Evolutionary conservation across 768 basidiomycete genomes (phyloP).

Genomic region (Boletellus sp.): DNA sequence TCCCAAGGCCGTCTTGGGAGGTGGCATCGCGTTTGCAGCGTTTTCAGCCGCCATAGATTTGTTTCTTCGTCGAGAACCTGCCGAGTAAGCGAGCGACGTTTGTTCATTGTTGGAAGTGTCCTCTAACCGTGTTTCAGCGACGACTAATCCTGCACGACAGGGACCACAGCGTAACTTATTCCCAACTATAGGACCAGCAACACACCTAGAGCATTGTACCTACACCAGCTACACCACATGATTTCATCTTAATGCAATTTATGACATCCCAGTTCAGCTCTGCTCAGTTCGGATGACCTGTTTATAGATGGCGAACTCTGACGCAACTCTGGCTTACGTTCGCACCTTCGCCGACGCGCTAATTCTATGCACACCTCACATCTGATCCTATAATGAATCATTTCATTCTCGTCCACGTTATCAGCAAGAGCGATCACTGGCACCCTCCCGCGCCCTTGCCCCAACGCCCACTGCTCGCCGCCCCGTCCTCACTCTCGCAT

Average conservation of each 20-base stretch:
- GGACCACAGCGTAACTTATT: slow-evolving; percentile 17
- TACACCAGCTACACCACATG: slow-evolving; percentile 14
- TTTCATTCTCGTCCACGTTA: no score
- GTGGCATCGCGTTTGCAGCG: slow-evolving; percentile 87
- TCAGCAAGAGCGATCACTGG: no score
- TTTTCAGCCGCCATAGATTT: slow-evolving; percentile 89
- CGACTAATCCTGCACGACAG: slow-evolving; percentile 28
- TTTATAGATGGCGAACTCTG: no score
- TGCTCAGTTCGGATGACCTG: no score
- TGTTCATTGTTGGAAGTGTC: slow-evolving; percentile 4
- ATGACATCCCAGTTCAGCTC: slow-evolving; percentile 5
- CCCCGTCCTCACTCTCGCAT: no score
- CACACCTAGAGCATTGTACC: slow-evolving; percentile 17
- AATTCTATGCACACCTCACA: no score
- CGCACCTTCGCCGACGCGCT: no score
- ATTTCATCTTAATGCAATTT: slow-evolving; percentile 9
- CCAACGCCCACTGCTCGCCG: no score
- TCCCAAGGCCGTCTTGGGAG: slow-evolving; percentile 80
- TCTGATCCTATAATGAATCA: no score
- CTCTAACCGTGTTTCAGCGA: slow-evolving; percentile 31
- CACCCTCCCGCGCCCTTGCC: no score
- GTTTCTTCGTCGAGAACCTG: slow-evolving; percentile 75
- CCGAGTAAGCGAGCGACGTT: slow-evolving; percentile 52
- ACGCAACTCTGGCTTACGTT: no score
- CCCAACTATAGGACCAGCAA: slow-evolving; percentile 4